Evolutionary conservation across 345 rosid species (phyloP).

Genomic region (Barbarea vulgaris): DNA sequence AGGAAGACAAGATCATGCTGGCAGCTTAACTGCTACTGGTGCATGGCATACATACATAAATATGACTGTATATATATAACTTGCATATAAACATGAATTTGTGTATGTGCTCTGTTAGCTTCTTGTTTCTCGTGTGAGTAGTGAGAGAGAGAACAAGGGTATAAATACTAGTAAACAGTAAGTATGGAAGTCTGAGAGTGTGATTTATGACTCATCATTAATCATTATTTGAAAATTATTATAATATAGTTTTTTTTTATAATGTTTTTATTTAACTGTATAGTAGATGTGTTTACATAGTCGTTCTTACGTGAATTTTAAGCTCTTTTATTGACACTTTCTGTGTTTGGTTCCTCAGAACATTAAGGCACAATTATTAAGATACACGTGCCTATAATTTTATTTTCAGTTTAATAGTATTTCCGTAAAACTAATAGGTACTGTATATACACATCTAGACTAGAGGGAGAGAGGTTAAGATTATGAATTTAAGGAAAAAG

Average conservation of each 20-base stretch:
- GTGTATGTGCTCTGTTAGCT: neutral
- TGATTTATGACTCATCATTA: constrained; percentile 31
- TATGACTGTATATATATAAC: neutral
- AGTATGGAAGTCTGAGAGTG: constrained; percentile 13
- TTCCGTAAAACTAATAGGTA: neutral
- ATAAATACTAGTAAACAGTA: constrained; percentile 15
- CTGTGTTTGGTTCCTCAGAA: constrained; percentile 2
- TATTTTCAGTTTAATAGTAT: neutral
- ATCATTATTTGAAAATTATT: constrained; percentile 24
- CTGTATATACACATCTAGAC: neutral
- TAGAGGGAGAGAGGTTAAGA: neutral
- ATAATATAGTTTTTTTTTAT: neutral
- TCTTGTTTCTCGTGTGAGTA: constrained; percentile 16
- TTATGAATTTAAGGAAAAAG: neutral
- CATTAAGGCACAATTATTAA: constrained; percentile 3
- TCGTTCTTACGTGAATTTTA: constrained; percentile 1
- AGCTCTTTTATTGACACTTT: neutral
- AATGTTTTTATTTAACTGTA: neutral
- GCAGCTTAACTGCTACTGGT: constrained; percentile 47
- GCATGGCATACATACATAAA: constrained; percentile 19
- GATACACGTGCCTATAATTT: constrained; percentile 11
- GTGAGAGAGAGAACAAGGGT: constrained; percentile 10
- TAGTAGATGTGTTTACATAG: constrained; percentile 9
- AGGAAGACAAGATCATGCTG: constrained; percentile 47
- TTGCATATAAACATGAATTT: neutral